These are phyloP conservation scores for Inga oerstediana DNA, from an alignment of 306 rosid genomes.

Conservation along the genomic window DNA sequence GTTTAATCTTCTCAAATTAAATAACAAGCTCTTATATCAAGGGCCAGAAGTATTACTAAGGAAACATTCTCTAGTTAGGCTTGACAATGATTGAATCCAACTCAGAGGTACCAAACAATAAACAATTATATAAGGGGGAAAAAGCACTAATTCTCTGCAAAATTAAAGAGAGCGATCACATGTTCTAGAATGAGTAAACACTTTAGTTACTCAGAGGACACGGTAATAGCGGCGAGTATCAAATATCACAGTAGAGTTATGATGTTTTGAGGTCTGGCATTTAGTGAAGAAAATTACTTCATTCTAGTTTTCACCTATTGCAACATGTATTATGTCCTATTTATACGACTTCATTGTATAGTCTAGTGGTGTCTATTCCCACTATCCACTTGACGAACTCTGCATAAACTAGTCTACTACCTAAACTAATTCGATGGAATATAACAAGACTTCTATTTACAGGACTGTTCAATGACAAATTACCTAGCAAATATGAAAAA, in stretches of 20 bases:
- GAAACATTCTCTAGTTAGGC: no score
- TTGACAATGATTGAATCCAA: no score
- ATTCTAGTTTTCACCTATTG: not conserved
- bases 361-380: not conserved
- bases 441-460: not conserved
- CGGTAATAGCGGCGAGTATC: not conserved
- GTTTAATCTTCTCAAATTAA: no score
- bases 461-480: conserved; percentile 3
- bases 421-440: not conserved
- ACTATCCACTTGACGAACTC: not conserved
- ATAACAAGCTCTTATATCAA: no score
- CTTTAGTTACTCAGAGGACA: not conserved
- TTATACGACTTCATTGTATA: not conserved
- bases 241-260: not conserved
- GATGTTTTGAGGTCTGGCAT: not conserved
- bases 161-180: not conserved
- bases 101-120: no score
- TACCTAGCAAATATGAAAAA: conserved; percentile 15
- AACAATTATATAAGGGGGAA: no score
- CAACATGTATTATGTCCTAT: not conserved
- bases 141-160: no score
- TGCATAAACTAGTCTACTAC: not conserved
- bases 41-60: no score
- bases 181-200: not conserved
- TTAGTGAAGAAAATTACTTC: not conserved